phyloP scores from a whole-genome alignment of 1,139 yeast genomes.

The Blastobotrys aristatus region DNA sequence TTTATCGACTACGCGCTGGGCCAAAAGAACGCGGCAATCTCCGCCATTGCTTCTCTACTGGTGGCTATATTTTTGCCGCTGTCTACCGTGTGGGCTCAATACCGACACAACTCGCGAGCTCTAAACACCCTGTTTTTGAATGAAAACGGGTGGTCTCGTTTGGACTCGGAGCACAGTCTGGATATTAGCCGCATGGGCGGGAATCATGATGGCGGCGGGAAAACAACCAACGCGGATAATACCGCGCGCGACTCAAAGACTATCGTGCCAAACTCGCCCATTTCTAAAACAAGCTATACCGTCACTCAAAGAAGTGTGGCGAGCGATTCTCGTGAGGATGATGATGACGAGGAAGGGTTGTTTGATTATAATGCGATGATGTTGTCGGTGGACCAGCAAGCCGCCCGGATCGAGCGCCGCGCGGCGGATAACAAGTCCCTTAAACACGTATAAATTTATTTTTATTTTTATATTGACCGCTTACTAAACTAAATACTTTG shows the following conservation, averaged over 20 bases:
- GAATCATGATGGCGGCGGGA: neutral
- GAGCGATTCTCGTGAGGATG: neutral
- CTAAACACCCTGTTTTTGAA: slow-evolving; percentile 1
- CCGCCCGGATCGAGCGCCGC: slow-evolving; percentile 1
- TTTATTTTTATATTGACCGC: neutral
- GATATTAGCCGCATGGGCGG: neutral
- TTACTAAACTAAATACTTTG: neutral
- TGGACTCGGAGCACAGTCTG: neutral
- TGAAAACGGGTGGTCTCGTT: neutral
- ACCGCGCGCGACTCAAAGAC: neutral
- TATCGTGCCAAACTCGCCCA: neutral
- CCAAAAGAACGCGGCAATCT: slow-evolving; percentile 30
- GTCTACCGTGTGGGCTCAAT: slow-evolving; percentile 78
- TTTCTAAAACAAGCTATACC: neutral
- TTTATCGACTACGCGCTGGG: slow-evolving; percentile 41
- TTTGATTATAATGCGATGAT: slow-evolving; percentile 12
- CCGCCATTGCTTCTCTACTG: slow-evolving; percentile 38
- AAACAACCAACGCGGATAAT: neutral
- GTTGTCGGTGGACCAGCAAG: slow-evolving; percentile 13
- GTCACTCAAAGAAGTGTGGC: neutral
- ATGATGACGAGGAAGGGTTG: slow-evolving; percentile 2
- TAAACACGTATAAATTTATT: neutral
- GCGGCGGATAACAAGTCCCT: neutral
- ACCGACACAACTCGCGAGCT: slow-evolving; percentile 8
- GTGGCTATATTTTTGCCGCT: slow-evolving; percentile 70